Conservation (phyloP, 2,329 filamentous ascomycete genomes). For the Aspergillus spinulosporus region DNA sequence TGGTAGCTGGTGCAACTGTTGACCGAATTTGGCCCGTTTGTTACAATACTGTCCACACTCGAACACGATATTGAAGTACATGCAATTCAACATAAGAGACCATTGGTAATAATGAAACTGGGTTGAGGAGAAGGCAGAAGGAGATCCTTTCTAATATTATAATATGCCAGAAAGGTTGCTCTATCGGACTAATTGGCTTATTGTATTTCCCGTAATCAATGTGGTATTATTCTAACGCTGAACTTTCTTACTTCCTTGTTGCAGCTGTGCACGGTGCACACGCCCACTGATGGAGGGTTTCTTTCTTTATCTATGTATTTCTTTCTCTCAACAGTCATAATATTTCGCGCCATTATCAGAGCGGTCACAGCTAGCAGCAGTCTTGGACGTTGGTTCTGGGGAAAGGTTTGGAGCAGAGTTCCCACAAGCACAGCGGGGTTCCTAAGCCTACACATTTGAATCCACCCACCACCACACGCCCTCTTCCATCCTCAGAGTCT, state of each 20-base stretch:
- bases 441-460: slow-evolving; percentile 19
- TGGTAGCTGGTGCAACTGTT: background rate
- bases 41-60: background rate
- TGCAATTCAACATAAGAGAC: too few species aligned
- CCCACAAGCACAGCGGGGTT: slow-evolving; percentile 25
- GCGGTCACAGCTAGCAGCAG: background rate
- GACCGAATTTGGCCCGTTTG: slow-evolving; percentile 2
- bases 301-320: slow-evolving; percentile 1
- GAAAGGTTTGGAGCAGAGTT: slow-evolving; percentile 21
- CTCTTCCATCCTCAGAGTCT: slow-evolving; percentile 10
- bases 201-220: too few species aligned
- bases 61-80: too few species aligned
- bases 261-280: background rate
- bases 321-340: background rate
- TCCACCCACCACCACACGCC: slow-evolving; percentile 3
- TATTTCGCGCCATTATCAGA: background rate
- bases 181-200: too few species aligned
- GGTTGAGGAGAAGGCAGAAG: too few species aligned
- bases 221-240: background rate
- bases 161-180: too few species aligned
- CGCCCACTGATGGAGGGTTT: background rate
- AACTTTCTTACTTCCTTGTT: slow-evolving; percentile 5
- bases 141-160: too few species aligned
- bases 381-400: slow-evolving; percentile 8
- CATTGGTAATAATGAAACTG: background rate